Percentiles rank a stretch among this genome's conserved stretches.
These are phyloP conservation scores for Trichosporon coremiiforme DNA, from an alignment of 1,284 basidiomycete genomes.

Conservation along the genomic window DNA sequence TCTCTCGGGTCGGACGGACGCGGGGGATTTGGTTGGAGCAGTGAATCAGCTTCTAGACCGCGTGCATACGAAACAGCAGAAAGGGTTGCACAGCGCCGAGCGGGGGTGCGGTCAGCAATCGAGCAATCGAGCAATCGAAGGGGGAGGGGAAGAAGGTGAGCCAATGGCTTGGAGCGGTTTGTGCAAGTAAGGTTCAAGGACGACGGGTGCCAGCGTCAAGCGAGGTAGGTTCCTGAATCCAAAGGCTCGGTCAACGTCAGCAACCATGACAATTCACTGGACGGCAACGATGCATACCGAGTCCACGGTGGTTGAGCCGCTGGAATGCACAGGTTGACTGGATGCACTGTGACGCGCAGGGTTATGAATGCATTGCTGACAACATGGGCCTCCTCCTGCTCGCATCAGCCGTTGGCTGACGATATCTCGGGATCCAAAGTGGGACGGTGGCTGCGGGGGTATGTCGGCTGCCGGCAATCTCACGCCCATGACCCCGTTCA, in stretches of 20 bases:
- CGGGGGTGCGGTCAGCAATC: too few species aligned
- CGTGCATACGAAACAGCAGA: background rate
- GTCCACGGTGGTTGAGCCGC: background rate
- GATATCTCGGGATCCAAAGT: background rate
- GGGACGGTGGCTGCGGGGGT: background rate
- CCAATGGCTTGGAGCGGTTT: background rate
- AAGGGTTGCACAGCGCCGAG: too few species aligned
- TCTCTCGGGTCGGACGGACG: background rate
- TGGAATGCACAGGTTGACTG: too few species aligned
- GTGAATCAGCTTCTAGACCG: background rate
- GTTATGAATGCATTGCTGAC: too few species aligned
- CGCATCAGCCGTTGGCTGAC: too few species aligned
- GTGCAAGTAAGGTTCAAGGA: background rate
- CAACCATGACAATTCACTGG: background rate
- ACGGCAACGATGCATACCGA: background rate
- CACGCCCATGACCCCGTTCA: background rate
- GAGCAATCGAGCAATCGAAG: too few species aligned
- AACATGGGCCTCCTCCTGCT: too few species aligned
- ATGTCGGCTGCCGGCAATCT: background rate
- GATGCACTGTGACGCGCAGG: too few species aligned
- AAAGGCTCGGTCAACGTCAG: background rate
- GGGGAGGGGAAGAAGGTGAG: background rate
- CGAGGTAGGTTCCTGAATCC: background rate
- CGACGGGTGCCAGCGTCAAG: background rate
- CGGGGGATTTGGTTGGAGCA: background rate